Base-by-base conservation (phyloP, 208 protist genomes). In the Leishmania turanica region DNA sequence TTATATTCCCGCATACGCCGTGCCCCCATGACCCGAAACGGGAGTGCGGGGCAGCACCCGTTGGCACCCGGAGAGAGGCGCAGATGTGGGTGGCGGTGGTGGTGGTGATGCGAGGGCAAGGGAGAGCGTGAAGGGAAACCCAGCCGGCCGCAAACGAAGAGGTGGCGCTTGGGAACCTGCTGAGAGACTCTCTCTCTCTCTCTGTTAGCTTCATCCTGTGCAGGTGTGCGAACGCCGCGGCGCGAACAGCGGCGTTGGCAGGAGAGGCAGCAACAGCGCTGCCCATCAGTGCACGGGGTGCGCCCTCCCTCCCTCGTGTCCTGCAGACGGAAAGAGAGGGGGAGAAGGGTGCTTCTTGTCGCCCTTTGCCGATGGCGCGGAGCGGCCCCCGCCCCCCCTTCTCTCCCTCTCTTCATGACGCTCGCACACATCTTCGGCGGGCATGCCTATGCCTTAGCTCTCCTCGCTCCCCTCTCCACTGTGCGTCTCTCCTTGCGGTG, bases 381-480 rank as follows among this genome's bases (percentile, higher is more conserved):
- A 54, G 24, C 42, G 4, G 6, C 42, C 42, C 42, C 1, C 15
- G 8, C 34, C 49, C 47, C 47, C 34, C 24, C 19, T 9, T 34
- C 65, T 37, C 40, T 80, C n/a, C 24, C 19, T 19, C n/a, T 34
- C n/a, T 75, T 56, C 11, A 34, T 56, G 40, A 42, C 13, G 27
- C n/a, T 27, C 24, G 70, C 19, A 40, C 70, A 56, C 70, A 8
- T n/a, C 13, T 11, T 24, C 66, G 40, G 1, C 24, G 42, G 5
- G 2, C 40, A 53, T 77, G 51, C 64, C 31, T 82, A 45, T 60
- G 9, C 47, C 13, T 40, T 75, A 24, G 24, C 34, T 60, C 31
- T 81, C 37, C 71, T 68, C 64, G 72, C 73, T n/a, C 56, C 56
- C 56, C 62, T 24, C 27, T 64, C 58, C 8, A 9, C 7, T 68